These are phyloP conservation scores for Radiomyces spectabilis DNA, from an alignment of 192 early-diverging fungal genomes.

Conservation along the genomic window DNA sequence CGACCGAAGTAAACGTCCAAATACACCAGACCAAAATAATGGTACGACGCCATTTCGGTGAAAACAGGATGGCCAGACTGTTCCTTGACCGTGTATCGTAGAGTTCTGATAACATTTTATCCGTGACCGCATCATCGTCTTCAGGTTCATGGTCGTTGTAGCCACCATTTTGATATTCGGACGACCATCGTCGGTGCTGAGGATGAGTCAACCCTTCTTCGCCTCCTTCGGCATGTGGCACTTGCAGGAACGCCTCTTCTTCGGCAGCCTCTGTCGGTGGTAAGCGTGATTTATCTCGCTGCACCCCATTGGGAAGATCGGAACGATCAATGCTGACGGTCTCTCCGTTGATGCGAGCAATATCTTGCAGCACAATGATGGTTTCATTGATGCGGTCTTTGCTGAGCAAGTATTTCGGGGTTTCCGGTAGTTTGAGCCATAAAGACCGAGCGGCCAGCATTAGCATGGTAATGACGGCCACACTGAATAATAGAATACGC, in stretches of 20 bases:
- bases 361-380: slow-evolving; percentile 56
- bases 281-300: too few relatives aligned
- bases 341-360: slow-evolving; percentile 56
- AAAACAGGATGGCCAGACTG: slow-evolving; percentile 30
- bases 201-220: too few relatives aligned
- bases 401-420: slow-evolving; percentile 71
- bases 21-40: slow-evolving; percentile 69
- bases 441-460: slow-evolving; percentile 69
- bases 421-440: slow-evolving; percentile 66
- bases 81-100: not conserved
- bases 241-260: too few relatives aligned
- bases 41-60: slow-evolving; percentile 44
- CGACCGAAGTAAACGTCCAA: slow-evolving; percentile 70
- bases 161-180: not conserved
- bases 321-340: slow-evolving; percentile 2
- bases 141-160: not conserved
- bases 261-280: slow-evolving; percentile 21
- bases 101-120: too few relatives aligned
- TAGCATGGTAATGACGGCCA: slow-evolving; percentile 50
- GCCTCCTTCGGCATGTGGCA: too few relatives aligned
- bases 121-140: not conserved
- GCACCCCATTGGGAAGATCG: slow-evolving; percentile 14
- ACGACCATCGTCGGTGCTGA: not conserved
- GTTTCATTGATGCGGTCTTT: slow-evolving; percentile 57
- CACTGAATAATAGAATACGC: slow-evolving; percentile 63